A percentile compares a stretch with the other conserved stretches of the same genome.
These are phyloP conservation scores for Polyporus arcularius DNA, from an alignment of 768 basidiomycete genomes.

Conservation along the genomic window DNA sequence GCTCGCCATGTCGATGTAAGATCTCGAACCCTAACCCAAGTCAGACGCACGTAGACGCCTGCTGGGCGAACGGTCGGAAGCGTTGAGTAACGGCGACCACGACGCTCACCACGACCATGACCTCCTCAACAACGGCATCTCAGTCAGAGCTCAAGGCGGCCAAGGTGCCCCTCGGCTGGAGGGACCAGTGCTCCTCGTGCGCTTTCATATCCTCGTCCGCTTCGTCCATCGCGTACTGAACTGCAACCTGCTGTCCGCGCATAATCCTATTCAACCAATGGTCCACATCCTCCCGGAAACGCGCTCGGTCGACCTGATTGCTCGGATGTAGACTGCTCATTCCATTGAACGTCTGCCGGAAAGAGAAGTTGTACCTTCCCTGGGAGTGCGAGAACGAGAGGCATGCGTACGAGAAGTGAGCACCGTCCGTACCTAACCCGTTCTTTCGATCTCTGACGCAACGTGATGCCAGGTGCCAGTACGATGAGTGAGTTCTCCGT, in stretches of 20 bases:
- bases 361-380: conserved; percentile 74
- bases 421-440: conserved; percentile 6
- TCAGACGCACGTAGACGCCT: background rate
- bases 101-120: conserved; percentile 43
- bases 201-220: conserved; percentile 33
- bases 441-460: too few relatives aligned
- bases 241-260: background rate
- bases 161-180: conserved; percentile 77
- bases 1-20: background rate
- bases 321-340: conserved; percentile 64
- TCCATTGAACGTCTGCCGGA: conserved; percentile 86
- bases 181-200: conserved; percentile 91
- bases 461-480: conserved; percentile 71
- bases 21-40: conserved; percentile 10
- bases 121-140: conserved; percentile 77
- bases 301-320: too few relatives aligned
- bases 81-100: background rate
- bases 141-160: conserved; percentile 79
- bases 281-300: too few relatives aligned
- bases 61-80: background rate
- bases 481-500: conserved; percentile 70
- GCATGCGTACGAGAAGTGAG: conserved; percentile 84
- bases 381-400: conserved; percentile 94
- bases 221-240: background rate
- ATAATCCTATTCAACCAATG: background rate